Evolutionary conservation across 78 protist genomes (phyloP).

Genomic region (Creolimax fragrantissima): DNA sequence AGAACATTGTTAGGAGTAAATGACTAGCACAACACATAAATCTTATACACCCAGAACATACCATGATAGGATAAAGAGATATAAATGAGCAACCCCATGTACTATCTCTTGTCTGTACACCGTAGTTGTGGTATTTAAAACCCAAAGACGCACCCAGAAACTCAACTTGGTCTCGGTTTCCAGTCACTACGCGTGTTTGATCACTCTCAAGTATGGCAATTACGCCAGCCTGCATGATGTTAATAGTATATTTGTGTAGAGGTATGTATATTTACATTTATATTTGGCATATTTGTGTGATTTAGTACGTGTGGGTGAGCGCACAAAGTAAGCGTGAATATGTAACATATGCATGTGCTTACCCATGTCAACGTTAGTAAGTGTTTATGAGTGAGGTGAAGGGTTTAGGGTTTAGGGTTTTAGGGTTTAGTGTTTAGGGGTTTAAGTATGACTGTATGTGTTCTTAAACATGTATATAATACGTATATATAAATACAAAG

Average conservation of each 20-base stretch:
- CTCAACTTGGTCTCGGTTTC: constrained; percentile 24
- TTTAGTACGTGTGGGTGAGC: neutral
- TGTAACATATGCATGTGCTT: too few species aligned
- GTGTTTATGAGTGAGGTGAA: too few species aligned
- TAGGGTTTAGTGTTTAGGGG: too few species aligned
- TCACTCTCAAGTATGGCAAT: constrained; percentile 13
- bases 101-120: constrained; percentile 25
- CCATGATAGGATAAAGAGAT: constrained; percentile 8
- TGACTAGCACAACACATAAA: neutral
- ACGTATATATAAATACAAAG: too few species aligned
- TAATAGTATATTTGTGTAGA: neutral
- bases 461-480: too few species aligned
- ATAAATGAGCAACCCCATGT: constrained; percentile 28
- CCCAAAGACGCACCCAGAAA: constrained; percentile 18
- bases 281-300: neutral
- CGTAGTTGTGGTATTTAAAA: constrained; percentile 8
- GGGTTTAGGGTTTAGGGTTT: too few species aligned
- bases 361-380: too few species aligned
- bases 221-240: constrained; percentile 6
- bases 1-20: too few species aligned
- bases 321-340: too few species aligned
- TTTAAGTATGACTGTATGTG: too few species aligned
- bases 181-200: constrained; percentile 3
- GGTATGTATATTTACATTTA: neutral
- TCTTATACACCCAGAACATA: neutral